Percentiles rank a stretch among this genome's conserved stretches.
These are phyloP conservation scores for Sclerotiophoma versabilis DNA, from an alignment of 2,329 filamentous ascomycete genomes.

Conservation along the genomic window DNA sequence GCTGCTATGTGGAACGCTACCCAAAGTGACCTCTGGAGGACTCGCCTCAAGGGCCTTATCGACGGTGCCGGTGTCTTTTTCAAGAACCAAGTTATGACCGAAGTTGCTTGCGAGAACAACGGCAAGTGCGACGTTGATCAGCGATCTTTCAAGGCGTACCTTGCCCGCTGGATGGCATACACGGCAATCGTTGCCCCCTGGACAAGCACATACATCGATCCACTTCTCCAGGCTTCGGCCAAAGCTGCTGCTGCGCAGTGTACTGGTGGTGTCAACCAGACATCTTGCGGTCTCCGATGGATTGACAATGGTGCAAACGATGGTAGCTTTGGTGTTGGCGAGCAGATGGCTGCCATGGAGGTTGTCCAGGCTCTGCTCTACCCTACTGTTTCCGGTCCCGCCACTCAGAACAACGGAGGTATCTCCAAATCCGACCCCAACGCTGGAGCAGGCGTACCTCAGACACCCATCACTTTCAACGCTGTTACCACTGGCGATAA, in stretches of 20 bases:
- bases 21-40: slow-evolving; percentile 43
- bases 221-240: slow-evolving; percentile 62
- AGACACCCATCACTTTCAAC: slow-evolving; percentile 38
- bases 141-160: slow-evolving; percentile 56
- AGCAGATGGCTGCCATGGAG: slow-evolving; percentile 67
- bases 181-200: slow-evolving; percentile 51
- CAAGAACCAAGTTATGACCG: slow-evolving; percentile 54
- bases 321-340: slow-evolving; percentile 60
- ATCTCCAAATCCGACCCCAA: slow-evolving; percentile 57
- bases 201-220: slow-evolving; percentile 53
- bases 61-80: slow-evolving; percentile 54
- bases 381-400: slow-evolving; percentile 37
- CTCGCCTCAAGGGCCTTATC: slow-evolving; percentile 44
- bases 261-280: slow-evolving; percentile 56
- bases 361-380: slow-evolving; percentile 58
- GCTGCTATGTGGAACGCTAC: slow-evolving; percentile 57
- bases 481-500: slow-evolving; percentile 66
- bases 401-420: slow-evolving; percentile 61
- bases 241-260: slow-evolving; percentile 63
- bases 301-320: slow-evolving; percentile 53
- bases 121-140: slow-evolving; percentile 58
- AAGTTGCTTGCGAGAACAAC: slow-evolving; percentile 56
- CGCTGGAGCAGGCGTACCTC: slow-evolving; percentile 45
- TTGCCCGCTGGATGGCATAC: slow-evolving; percentile 53
- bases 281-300: slow-evolving; percentile 58